Percentiles rank a stretch among this genome's conserved stretches.
Conservation (phyloP, 768 basidiomycete species). For the Calocybe indica region DNA sequence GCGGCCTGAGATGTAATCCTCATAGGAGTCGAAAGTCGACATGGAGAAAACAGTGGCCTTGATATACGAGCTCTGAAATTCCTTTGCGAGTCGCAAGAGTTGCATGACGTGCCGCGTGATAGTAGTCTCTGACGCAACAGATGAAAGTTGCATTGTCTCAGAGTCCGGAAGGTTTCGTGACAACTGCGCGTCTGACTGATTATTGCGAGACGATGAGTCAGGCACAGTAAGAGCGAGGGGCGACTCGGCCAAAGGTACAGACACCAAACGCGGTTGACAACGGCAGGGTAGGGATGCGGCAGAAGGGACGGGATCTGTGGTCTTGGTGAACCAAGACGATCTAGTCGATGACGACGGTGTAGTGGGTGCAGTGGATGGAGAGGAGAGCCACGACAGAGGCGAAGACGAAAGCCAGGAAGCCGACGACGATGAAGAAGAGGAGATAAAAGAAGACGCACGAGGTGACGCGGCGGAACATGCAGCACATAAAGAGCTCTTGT, state of each 20-base stretch:
- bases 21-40: conserved; percentile 26
- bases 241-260: conserved; percentile 3
- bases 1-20: conserved; percentile 4
- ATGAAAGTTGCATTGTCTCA: background rate
- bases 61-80: conserved; percentile 55
- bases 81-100: conserved; percentile 47
- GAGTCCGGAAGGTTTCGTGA: background rate
- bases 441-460: conserved; percentile 15
- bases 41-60: conserved; percentile 45
- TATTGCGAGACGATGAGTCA: background rate
- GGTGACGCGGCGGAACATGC: conserved; percentile 18
- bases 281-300: conserved; percentile 27
- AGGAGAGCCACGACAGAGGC: conserved; percentile 24
- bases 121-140: conserved; percentile 9
- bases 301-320: conserved; percentile 29
- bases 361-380: conserved; percentile 30
- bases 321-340: conserved; percentile 10
- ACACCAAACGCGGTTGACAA: conserved; percentile 32
- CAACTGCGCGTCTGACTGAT: background rate
- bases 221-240: background rate
- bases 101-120: conserved; percentile 22
- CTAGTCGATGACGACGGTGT: conserved; percentile 24
- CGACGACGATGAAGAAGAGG: conserved; percentile 22
- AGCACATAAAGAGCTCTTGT: conserved; percentile 12
- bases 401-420: conserved; percentile 18